These are phyloP conservation scores for Anisodus acutangulus DNA, from an alignment of 257 asterid species.

Conservation along the genomic window DNA sequence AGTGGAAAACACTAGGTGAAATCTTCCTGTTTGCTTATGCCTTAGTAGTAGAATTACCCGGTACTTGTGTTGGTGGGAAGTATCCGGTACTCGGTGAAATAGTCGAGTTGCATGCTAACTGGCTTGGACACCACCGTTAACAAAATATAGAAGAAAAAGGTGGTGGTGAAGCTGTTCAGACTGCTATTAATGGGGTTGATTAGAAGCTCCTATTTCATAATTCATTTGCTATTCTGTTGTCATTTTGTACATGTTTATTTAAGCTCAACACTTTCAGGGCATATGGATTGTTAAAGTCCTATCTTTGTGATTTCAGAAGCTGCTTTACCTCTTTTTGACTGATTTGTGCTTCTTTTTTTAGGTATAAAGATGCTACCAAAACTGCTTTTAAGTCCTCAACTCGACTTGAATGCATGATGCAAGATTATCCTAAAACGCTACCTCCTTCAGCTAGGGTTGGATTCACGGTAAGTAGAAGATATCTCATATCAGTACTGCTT, in stretches of 20 bases:
- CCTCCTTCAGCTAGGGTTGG: slow-evolving; percentile 98
- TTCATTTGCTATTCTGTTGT: neutral
- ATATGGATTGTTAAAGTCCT: neutral
- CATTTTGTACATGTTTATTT: neutral
- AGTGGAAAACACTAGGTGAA: too few relatives aligned
- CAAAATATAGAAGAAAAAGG: neutral
- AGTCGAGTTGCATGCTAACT: too few relatives aligned
- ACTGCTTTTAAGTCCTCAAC: slow-evolving; percentile 94
- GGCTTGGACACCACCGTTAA: too few relatives aligned
- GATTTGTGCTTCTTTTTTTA: slow-evolving; percentile 42
- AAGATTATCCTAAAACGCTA: slow-evolving; percentile 95
- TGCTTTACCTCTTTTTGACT: slow-evolving; percentile 16
- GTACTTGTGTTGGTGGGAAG: too few relatives aligned
- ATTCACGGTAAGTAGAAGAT: slow-evolving; percentile 76
- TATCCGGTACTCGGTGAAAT: too few relatives aligned
- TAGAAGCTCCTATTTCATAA: neutral
- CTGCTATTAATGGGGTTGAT: neutral
- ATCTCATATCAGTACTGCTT: neutral
- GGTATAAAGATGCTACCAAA: slow-evolving; percentile 92
- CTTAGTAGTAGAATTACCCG: too few relatives aligned
- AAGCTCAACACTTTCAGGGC: neutral
- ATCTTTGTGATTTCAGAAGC: neutral
- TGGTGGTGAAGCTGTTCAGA: neutral
- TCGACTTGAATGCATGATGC: slow-evolving; percentile 99
- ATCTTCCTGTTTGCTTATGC: too few relatives aligned